These are phyloP conservation scores for Linnemannia schmuckeri DNA, from an alignment of 192 early-diverging fungal species.

Conservation along the genomic window DNA sequence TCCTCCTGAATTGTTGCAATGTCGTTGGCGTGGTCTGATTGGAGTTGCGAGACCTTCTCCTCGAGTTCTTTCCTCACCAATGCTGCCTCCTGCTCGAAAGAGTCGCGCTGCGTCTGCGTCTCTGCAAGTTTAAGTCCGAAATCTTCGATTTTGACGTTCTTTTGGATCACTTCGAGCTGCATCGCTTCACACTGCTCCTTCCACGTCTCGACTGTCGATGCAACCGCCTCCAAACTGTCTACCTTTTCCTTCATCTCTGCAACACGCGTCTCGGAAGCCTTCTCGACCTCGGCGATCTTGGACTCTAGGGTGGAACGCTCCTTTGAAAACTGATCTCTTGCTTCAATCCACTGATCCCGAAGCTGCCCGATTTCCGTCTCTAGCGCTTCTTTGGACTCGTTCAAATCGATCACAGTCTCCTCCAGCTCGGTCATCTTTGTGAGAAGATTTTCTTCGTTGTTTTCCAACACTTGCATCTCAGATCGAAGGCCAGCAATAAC, in stretches of 20 bases:
- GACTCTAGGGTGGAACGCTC: constrained; percentile 10
- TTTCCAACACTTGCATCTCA: constrained; percentile 31
- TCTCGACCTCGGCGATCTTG: constrained; percentile 20
- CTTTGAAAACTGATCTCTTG: constrained; percentile 24
- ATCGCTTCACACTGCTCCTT: constrained; percentile 54
- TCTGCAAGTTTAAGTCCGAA: constrained; percentile 26
- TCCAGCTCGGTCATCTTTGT: constrained; percentile 29
- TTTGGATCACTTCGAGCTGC: constrained; percentile 51
- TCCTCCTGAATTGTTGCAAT: constrained; percentile 32
- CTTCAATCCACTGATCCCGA: background rate
- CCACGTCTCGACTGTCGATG: constrained; percentile 37
- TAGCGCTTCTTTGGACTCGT: background rate
- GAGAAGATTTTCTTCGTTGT: constrained; percentile 27
- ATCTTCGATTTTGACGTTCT: constrained; percentile 47
- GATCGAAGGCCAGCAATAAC: constrained; percentile 23
- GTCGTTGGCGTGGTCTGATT: background rate
- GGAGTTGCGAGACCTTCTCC: constrained; percentile 11
- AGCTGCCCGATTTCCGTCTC: constrained; percentile 33
- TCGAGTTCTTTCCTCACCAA: constrained; percentile 15
- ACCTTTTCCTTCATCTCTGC: constrained; percentile 31
- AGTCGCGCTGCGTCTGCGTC: constrained; percentile 42
- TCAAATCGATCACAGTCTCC: background rate
- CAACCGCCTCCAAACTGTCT: constrained; percentile 25
- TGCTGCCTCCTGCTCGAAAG: constrained; percentile 44
- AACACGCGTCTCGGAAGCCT: background rate